A percentile compares a stretch with the other conserved stretches of the same genome.
Evolutionary conservation across 2,329 filamentous ascomycete genomes (phyloP).

Genomic region (Penicillium olsonii): DNA sequence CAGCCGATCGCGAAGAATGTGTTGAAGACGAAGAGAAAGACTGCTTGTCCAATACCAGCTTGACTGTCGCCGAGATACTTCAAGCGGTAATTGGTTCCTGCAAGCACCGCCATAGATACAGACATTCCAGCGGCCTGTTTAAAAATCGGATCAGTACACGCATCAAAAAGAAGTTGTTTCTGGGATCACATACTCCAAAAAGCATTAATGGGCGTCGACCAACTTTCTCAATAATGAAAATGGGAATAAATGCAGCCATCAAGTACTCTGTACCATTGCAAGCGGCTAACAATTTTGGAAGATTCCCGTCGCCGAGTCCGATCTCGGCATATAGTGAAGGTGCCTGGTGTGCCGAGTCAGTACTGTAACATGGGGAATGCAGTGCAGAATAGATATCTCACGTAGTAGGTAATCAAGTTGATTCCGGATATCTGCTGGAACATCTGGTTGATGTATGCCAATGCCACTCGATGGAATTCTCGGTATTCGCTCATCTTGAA

Average conservation of each 20-base stretch:
- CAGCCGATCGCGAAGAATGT: conserved; percentile 64
- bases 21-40: conserved; percentile 64
- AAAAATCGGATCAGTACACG: not conserved
- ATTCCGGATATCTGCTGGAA: conserved; percentile 49
- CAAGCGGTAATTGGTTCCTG: conserved; percentile 33
- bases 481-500: conserved; percentile 58
- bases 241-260: conserved; percentile 48
- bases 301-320: conserved; percentile 18
- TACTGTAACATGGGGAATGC: not conserved
- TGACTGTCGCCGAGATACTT: conserved; percentile 34
- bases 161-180: too few relatives aligned
- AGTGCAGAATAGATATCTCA: not conserved
- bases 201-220: conserved; percentile 69
- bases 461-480: conserved; percentile 54
- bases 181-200: conserved; percentile 51
- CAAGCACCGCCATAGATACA: conserved; percentile 61
- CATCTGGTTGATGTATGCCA: conserved; percentile 57
- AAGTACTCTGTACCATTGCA: conserved; percentile 54
- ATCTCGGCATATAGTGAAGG: conserved; percentile 23
- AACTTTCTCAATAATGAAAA: conserved; percentile 50
- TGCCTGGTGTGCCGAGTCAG: conserved; percentile 15
- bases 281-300: conserved; percentile 44
- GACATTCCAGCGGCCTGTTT: conserved; percentile 55
- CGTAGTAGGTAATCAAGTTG: conserved; percentile 44
- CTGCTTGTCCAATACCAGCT: conserved; percentile 47